phyloP scores from a whole-genome alignment of 1,284 basidiomycete genomes.

The Boletus sp. region DNA sequence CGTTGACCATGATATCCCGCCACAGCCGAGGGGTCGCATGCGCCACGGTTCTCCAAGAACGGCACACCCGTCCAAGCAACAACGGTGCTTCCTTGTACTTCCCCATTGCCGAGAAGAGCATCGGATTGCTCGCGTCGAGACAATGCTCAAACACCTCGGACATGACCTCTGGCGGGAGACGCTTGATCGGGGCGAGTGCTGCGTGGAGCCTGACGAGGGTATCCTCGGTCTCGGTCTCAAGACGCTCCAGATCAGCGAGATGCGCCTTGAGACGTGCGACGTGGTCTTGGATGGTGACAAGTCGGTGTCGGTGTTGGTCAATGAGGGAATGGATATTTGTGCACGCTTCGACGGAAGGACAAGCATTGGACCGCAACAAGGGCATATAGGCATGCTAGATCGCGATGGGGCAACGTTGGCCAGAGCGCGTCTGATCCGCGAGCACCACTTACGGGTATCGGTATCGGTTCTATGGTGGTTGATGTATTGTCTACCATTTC shows the following conservation, averaged over 20 bases:
- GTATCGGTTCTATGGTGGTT: neutral
- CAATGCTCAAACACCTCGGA: constrained; percentile 34
- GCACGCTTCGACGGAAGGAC: constrained; percentile 14
- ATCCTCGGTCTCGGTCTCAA: constrained; percentile 11
- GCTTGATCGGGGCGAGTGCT: constrained; percentile 29
- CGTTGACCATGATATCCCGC: constrained; percentile 24
- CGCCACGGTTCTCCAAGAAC: constrained; percentile 26
- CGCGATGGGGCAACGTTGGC: neutral
- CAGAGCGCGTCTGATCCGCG: neutral
- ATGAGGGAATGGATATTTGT: constrained; percentile 23
- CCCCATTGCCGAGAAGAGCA: constrained; percentile 1
- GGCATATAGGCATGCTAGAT: constrained; percentile 19
- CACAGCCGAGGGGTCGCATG: constrained; percentile 29
- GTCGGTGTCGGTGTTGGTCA: constrained; percentile 20
- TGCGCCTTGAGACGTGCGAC: constrained; percentile 12
- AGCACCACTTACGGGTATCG: constrained; percentile 22
- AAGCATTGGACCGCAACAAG: constrained; percentile 24
- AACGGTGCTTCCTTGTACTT: constrained; percentile 23
- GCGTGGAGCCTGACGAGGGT: constrained; percentile 22
- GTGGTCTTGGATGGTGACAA: constrained; percentile 18
- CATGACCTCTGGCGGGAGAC: constrained; percentile 33
- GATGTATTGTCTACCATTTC: constrained; percentile 7
- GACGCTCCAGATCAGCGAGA: constrained; percentile 21
- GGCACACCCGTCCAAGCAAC: constrained; percentile 33
- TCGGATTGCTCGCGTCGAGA: constrained; percentile 7